These are phyloP conservation scores for Phytophthora hybrid DNA, from an alignment of 352 stramenopile genomes.

Conservation along the genomic window DNA sequence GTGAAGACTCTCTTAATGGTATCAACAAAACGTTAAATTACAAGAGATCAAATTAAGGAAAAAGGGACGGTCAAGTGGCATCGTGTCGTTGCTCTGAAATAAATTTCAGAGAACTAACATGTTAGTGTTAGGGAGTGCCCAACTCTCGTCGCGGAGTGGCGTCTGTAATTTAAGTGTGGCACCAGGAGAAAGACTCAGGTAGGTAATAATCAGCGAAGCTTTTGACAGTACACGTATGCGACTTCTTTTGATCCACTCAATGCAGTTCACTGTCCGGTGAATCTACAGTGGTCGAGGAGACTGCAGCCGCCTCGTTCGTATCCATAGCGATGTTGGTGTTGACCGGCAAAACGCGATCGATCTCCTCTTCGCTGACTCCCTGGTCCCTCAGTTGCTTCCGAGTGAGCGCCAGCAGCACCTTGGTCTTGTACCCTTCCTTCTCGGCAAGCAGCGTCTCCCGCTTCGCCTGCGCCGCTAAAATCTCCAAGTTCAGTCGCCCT, in stretches of 20 bases:
- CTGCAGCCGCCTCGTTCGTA: neutral
- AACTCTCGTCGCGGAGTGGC: no score
- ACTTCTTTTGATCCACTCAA: neutral
- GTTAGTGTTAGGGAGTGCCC: no score
- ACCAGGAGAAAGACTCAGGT: no score
- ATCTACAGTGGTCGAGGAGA: neutral
- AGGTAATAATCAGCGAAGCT: neutral
- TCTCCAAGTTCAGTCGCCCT: constrained; percentile 47
- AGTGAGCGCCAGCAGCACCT: constrained; percentile 57
- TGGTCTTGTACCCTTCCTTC: constrained; percentile 58
- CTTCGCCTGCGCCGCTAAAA: constrained; percentile 35
- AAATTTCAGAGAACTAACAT: no score
- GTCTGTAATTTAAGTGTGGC: no score
- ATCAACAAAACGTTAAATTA: no score
- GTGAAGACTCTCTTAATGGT: no score
- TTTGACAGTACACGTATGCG: neutral
- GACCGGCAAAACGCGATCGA: constrained; percentile 60
- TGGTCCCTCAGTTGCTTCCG: constrained; percentile 65
- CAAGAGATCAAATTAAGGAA: no score
- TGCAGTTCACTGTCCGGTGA: neutral
- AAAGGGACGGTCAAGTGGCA: no score
- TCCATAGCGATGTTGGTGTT: neutral
- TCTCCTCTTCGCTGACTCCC: constrained; percentile 57
- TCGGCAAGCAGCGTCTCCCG: constrained; percentile 47
- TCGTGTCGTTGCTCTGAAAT: no score